Evolutionary conservation across 441 rosid species (phyloP), one percentile per base, ranked within the genome.

Genomic region (Manihot esculenta): DNA sequence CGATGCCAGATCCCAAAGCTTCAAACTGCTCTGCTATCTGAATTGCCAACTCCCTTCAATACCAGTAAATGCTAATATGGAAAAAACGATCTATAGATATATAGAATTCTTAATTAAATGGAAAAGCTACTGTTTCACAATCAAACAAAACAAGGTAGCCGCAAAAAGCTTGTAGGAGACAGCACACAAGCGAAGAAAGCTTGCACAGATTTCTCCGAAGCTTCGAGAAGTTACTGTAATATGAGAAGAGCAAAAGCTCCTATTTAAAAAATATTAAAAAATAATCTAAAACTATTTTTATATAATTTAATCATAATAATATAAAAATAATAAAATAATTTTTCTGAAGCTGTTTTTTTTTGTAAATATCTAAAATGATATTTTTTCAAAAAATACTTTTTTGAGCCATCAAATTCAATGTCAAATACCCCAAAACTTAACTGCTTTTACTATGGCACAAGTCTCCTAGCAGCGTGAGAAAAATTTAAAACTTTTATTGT

Each of bases 211-310:
- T 80, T 89, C 55, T 81, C 68, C 7, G 87, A 89, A 76, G 85
- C 76, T 45, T 91, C 88, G 10, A 95, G 77, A 57, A 95, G 94
- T 0, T 94, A 88, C 74, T 90, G 96, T 47, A 96, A 66, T 61
- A 93, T 93, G 10, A 98, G 97, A 64, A 93, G 84, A 10, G 98
- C 97, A 69, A 93, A 96, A 0, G 99, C 99, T 74, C 97, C 99
- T n/a, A n/a, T n/a, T n/a, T n/a, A n/a, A n/a, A n/a, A n/a, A n/a
- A n/a, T n/a, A n/a, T n/a, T n/a, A n/a, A n/a, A n/a, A n/a, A n/a
- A n/a, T n/a, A n/a, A n/a, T n/a, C n/a, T n/a, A n/a, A n/a, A n/a
- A n/a, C n/a, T n/a, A n/a, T n/a, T n/a, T n/a, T n/a, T n/a, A n/a
- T n/a, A n/a, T n/a, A n/a, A n/a, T n/a, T n/a, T n/a, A n/a, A n/a